These are phyloP conservation scores for Russula emetica DNA, from an alignment of 768 basidiomycete species.

Conservation along the genomic window DNA sequence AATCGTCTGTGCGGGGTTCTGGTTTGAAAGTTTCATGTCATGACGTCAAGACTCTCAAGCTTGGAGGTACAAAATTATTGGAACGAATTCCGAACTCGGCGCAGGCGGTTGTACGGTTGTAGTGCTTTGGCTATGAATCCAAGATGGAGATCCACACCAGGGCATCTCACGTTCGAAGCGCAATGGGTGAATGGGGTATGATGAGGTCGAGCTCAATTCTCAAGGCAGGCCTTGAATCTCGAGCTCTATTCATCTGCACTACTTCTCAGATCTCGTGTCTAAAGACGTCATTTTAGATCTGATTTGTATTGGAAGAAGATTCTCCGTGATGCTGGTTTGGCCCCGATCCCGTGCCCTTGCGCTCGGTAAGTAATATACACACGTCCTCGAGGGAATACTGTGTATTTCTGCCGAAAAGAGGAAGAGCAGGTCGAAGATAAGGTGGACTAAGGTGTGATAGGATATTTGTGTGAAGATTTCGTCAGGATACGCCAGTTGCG, in stretches of 20 bases:
- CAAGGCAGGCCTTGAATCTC: no score
- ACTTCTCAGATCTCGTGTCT: background rate
- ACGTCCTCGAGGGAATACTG: no score
- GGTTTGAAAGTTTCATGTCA: background rate
- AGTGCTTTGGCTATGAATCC: background rate
- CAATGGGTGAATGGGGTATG: no score
- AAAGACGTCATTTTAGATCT: conserved; percentile 47
- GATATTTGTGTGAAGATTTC: no score
- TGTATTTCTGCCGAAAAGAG: no score
- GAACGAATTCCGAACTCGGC: background rate
- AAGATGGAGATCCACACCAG: no score
- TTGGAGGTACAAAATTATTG: no score
- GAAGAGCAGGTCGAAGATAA: no score
- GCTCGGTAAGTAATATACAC: background rate
- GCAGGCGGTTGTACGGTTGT: background rate
- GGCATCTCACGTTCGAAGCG: no score
- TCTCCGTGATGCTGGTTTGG: conserved; percentile 69
- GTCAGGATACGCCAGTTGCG: no score
- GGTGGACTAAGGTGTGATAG: no score
- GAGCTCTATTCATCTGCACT: background rate
- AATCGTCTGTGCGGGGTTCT: background rate
- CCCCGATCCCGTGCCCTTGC: background rate
- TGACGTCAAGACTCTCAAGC: background rate
- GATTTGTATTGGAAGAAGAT: conserved; percentile 74
- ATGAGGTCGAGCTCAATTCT: no score